These are phyloP conservation scores for Chimonanthus salicifolius DNA, from an alignment of 164 flowering plant genomes.

Conservation along the genomic window DNA sequence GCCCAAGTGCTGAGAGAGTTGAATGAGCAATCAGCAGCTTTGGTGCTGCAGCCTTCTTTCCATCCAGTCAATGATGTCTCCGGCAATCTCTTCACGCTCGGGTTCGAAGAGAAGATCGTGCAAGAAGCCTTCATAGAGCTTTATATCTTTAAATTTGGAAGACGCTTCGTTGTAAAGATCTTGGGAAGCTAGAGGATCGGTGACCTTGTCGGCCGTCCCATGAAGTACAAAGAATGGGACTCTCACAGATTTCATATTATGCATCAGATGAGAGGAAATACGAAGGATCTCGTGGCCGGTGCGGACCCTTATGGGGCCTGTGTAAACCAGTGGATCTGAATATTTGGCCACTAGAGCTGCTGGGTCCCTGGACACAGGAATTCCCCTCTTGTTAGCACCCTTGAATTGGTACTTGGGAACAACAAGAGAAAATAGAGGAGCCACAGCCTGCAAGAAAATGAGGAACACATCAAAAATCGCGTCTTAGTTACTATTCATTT, in stretches of 20 bases:
- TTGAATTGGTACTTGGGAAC: conserved; percentile 84
- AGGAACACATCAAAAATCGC: not conserved
- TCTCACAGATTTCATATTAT: conserved; percentile 67
- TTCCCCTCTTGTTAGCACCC: conserved; percentile 96
- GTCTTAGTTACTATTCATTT: not conserved
- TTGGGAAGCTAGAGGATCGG: conserved; percentile 90
- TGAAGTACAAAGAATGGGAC: conserved; percentile 95
- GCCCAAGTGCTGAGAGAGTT: too few species aligned
- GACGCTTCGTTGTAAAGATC: conserved; percentile 77
- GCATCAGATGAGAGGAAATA: conserved; percentile 63
- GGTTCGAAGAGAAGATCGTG: conserved; percentile 98
- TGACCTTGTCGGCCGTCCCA: conserved; percentile 88
- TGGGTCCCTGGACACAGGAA: conserved; percentile 94
- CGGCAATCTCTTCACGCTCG: conserved; percentile 75
- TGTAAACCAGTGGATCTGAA: conserved; percentile 92
- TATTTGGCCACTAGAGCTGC: conserved; percentile 84
- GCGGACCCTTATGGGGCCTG: conserved; percentile 92
- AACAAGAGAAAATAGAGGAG: conserved; percentile 79
- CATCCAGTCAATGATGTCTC: conserved; percentile 90
- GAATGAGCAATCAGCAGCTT: not conserved
- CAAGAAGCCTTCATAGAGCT: conserved; percentile 86
- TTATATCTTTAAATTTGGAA: conserved; percentile 76
- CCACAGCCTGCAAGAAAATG: conserved; percentile 56
- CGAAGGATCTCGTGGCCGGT: conserved; percentile 93
- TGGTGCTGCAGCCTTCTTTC: conserved; percentile 37